phyloP scores from a whole-genome alignment of 2,329 filamentous ascomycete genomes.

The Verticillium alfalfae region DNA sequence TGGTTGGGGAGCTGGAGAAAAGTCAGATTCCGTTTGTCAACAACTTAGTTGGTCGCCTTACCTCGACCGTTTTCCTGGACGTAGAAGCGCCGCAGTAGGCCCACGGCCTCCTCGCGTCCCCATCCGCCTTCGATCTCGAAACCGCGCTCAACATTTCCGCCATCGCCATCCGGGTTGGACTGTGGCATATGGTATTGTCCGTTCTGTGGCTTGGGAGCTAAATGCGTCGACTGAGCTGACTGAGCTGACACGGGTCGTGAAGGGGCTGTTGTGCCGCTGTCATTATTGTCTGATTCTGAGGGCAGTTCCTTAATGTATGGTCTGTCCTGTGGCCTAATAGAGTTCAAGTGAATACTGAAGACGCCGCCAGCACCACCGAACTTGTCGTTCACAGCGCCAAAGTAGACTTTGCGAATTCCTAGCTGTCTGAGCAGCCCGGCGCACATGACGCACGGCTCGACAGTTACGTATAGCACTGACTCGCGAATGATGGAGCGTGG shows the following conservation, averaged over 20 bases:
- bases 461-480: conserved; percentile 84
- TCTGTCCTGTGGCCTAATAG: conserved; percentile 14
- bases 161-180: conserved; percentile 38
- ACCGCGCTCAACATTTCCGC: conserved; percentile 67
- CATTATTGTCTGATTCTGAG: neutral
- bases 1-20: conserved; percentile 38
- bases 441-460: conserved; percentile 99
- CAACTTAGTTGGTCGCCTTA: conserved; percentile 27
- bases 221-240: neutral
- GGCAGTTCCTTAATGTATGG: neutral
- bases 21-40: conserved; percentile 11
- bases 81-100: conserved; percentile 88
- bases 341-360: conserved; percentile 72
- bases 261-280: neutral
- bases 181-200: neutral
- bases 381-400: conserved; percentile 91
- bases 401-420: conserved; percentile 83
- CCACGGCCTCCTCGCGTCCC: conserved; percentile 88
- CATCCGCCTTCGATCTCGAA: conserved; percentile 84
- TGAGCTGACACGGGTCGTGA: neutral
- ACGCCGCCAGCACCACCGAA: conserved; percentile 96
- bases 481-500: conserved; percentile 64
- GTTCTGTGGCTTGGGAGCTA: neutral
- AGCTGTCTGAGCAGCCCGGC: conserved; percentile 87
- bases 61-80: conserved; percentile 96